Conservation (phyloP, 148 eudicot species). For the Nyssa sinensis region DNA sequence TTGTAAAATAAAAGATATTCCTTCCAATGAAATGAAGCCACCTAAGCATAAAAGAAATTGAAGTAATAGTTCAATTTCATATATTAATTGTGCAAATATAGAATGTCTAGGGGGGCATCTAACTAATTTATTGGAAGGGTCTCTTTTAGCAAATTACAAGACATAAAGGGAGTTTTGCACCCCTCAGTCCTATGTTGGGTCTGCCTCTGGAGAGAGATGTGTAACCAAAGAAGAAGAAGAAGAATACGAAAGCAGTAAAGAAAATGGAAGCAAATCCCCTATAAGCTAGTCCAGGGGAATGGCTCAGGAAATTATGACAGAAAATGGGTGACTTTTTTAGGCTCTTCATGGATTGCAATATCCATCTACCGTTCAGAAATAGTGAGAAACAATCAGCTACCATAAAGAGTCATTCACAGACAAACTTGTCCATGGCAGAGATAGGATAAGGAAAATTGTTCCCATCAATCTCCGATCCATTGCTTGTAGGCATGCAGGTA, state of each 20-base stretch:
- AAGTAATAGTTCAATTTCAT: too few relatives aligned
- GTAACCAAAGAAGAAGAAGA: neutral
- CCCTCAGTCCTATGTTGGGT: too few relatives aligned
- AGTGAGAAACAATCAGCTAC: neutral
- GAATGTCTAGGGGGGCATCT: too few relatives aligned
- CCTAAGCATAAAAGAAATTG: too few relatives aligned
- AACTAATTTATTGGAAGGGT: too few relatives aligned
- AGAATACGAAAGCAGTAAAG: neutral
- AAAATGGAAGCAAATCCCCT: neutral
- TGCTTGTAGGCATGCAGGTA: neutral
- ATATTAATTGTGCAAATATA: too few relatives aligned
- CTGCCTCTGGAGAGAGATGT: neutral
- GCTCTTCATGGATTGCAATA: neutral
- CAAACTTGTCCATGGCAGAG: neutral
- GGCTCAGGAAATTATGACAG: neutral
- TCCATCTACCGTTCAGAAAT: neutral
- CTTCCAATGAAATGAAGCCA: too few relatives aligned
- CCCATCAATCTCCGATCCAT: neutral
- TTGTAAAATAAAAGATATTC: too few relatives aligned
- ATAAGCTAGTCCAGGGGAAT: neutral
- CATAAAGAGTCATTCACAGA: neutral
- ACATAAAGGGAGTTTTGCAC: too few relatives aligned
- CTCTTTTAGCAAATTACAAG: too few relatives aligned
- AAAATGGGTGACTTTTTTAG: neutral
- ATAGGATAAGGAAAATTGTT: neutral